A percentile compares a stretch with the other conserved stretches of the same genome.
Evolutionary conservation across 2,329 filamentous ascomycete species (phyloP).

Genomic region (Dothideomycetes sp.): DNA sequence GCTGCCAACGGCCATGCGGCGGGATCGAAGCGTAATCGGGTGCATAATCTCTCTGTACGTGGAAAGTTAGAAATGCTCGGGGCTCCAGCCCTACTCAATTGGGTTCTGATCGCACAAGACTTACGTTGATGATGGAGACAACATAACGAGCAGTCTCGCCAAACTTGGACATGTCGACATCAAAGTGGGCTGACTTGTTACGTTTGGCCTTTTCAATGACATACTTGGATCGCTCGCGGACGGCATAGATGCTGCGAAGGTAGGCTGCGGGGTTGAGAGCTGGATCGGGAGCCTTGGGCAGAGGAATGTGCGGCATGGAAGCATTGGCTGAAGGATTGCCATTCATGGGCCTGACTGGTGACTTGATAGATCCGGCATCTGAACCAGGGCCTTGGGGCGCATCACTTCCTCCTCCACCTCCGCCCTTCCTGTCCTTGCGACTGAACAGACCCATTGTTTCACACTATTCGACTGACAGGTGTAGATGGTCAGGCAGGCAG

Average conservation of each 20-base stretch:
- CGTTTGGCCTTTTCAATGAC: constrained; percentile 67
- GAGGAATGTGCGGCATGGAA: constrained; percentile 54
- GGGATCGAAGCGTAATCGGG: constrained; percentile 66
- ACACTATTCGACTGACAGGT: background rate
- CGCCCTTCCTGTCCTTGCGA: constrained; percentile 38
- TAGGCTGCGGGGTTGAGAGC: constrained; percentile 81
- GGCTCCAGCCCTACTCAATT: background rate
- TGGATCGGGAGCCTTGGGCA: constrained; percentile 81
- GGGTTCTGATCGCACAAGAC: constrained; percentile 19
- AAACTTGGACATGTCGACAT: constrained; percentile 80
- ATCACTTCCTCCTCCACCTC: constrained; percentile 18
- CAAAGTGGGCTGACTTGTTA: constrained; percentile 76
- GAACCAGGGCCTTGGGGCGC: constrained; percentile 2
- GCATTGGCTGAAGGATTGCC: constrained; percentile 34
- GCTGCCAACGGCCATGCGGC: constrained; percentile 76
- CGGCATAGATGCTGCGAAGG: constrained; percentile 77
- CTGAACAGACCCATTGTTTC: constrained; percentile 44
- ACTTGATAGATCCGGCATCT: constrained; percentile 8
- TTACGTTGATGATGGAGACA: constrained; percentile 87
- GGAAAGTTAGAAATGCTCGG: constrained; percentile 1
- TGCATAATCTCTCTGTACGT: constrained; percentile 55
- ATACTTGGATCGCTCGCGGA: constrained; percentile 68
- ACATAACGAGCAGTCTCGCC: constrained; percentile 76
- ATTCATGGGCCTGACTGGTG: constrained; percentile 9
- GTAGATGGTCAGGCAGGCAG: too few species aligned